phyloP scores from a whole-genome alignment of 2,329 filamentous ascomycete species.

The Scopulariopsis brevicaulis region DNA sequence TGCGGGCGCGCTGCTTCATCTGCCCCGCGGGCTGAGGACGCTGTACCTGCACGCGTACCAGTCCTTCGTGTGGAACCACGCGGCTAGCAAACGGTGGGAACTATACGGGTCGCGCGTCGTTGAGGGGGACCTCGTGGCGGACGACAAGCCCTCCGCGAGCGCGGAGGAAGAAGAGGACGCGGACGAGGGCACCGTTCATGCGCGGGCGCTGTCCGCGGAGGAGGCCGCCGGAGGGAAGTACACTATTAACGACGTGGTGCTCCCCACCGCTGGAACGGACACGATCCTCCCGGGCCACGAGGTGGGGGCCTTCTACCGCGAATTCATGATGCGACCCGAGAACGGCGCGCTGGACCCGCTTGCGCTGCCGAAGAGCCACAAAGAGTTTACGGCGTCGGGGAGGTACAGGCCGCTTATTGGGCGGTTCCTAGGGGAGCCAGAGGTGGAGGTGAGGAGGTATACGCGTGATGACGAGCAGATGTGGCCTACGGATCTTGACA shows the following conservation, averaged over 20 bases:
- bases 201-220: constrained; percentile 61
- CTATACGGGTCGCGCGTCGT: constrained; percentile 63
- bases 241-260: constrained; percentile 76
- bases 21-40: constrained; percentile 70
- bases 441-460: constrained; percentile 62
- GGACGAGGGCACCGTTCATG: constrained; percentile 38
- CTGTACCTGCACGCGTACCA: constrained; percentile 99
- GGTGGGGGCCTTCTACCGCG: constrained; percentile 71
- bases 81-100: constrained; percentile 70
- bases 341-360: constrained; percentile 74
- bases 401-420: constrained; percentile 80
- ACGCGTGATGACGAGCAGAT: constrained; percentile 66
- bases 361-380: constrained; percentile 76
- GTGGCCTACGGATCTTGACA: constrained; percentile 76
- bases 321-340: constrained; percentile 71
- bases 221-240: constrained; percentile 69
- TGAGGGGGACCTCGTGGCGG: constrained; percentile 73
- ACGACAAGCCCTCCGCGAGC: constrained; percentile 29
- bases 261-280: constrained; percentile 88
- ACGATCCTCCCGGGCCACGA: constrained; percentile 77
- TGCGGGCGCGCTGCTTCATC: constrained; percentile 67
- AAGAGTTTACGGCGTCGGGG: constrained; percentile 80
- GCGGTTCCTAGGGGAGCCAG: constrained; percentile 52
- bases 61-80: constrained; percentile 86
- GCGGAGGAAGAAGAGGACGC: constrained; percentile 33